These are phyloP conservation scores for Debaryomyces fabryi DNA, from an alignment of 1,139 yeast genomes.

Conservation along the genomic window DNA sequence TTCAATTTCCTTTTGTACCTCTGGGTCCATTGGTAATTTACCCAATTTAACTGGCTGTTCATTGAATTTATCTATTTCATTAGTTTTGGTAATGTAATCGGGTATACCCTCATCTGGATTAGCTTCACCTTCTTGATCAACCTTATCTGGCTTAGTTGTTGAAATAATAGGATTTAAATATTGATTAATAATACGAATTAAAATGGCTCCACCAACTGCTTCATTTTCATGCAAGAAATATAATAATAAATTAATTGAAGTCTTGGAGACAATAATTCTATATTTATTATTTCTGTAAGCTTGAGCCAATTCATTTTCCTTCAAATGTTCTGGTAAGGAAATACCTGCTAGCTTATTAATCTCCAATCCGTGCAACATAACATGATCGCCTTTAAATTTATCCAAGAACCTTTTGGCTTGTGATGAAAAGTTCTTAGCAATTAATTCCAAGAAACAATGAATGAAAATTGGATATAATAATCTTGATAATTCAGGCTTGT, in stretches of 20 bases:
- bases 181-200: slow-evolving; percentile 85
- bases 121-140: slow-evolving; percentile 48
- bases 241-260: slow-evolving; percentile 79
- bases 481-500: slow-evolving; percentile 84
- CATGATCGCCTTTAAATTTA: slow-evolving; percentile 72
- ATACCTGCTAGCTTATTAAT: slow-evolving; percentile 71
- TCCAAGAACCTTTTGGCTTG: slow-evolving; percentile 78
- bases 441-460: slow-evolving; percentile 80
- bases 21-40: slow-evolving; percentile 81
- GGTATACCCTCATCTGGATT: slow-evolving; percentile 68
- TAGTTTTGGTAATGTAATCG: slow-evolving; percentile 51
- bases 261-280: slow-evolving; percentile 74
- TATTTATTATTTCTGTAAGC: slow-evolving; percentile 76
- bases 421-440: slow-evolving; percentile 58
- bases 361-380: slow-evolving; percentile 77
- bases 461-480: slow-evolving; percentile 88
- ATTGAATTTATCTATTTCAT: slow-evolving; percentile 61
- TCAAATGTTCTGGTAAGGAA: slow-evolving; percentile 76
- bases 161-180: slow-evolving; percentile 72
- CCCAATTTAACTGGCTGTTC: slow-evolving; percentile 80
- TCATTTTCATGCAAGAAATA: slow-evolving; percentile 92
- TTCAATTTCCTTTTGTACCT: slow-evolving; percentile 80
- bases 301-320: slow-evolving; percentile 80
- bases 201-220: slow-evolving; percentile 86
- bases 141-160: slow-evolving; percentile 49